These are phyloP conservation scores for Heliocybe sulcata DNA, from an alignment of 1,284 basidiomycete genomes.

Conservation along the genomic window DNA sequence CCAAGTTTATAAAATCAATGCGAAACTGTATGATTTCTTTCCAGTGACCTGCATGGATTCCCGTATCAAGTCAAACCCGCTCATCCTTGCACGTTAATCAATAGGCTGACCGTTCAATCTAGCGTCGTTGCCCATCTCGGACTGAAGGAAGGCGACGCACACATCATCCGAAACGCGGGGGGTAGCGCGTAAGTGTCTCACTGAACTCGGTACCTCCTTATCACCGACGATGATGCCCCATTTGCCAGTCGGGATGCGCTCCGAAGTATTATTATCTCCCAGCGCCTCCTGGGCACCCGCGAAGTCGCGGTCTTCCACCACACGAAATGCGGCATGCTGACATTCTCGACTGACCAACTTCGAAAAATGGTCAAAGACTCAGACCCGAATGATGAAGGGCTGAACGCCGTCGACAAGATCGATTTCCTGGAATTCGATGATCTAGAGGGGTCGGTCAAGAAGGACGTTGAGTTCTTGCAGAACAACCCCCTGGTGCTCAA, in stretches of 20 bases:
- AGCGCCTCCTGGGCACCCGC: slow-evolving; percentile 57
- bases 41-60: slow-evolving; percentile 68
- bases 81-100: neutral
- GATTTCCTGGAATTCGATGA: slow-evolving; percentile 53
- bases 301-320: slow-evolving; percentile 64
- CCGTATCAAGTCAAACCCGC: slow-evolving; percentile 34
- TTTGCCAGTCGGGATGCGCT: slow-evolving; percentile 46
- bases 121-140: slow-evolving; percentile 55
- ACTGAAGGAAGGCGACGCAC: slow-evolving; percentile 57
- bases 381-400: slow-evolving; percentile 21
- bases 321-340: slow-evolving; percentile 63
- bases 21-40: neutral
- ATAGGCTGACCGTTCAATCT: slow-evolving; percentile 3
- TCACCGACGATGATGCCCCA: neutral
- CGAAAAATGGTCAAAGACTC: slow-evolving; percentile 42
- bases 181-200: slow-evolving; percentile 42
- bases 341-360: slow-evolving; percentile 45
- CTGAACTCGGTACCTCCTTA: neutral
- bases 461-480: slow-evolving; percentile 50
- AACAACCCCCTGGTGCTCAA: slow-evolving; percentile 46
- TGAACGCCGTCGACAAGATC: slow-evolving; percentile 37
- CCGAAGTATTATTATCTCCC: slow-evolving; percentile 61
- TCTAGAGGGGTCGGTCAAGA: slow-evolving; percentile 46
- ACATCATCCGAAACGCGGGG: slow-evolving; percentile 65
- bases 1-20: neutral